phyloP scores from a whole-genome alignment of 2,329 filamentous ascomycete species.

The Cryphonectria carpinicola region DNA sequence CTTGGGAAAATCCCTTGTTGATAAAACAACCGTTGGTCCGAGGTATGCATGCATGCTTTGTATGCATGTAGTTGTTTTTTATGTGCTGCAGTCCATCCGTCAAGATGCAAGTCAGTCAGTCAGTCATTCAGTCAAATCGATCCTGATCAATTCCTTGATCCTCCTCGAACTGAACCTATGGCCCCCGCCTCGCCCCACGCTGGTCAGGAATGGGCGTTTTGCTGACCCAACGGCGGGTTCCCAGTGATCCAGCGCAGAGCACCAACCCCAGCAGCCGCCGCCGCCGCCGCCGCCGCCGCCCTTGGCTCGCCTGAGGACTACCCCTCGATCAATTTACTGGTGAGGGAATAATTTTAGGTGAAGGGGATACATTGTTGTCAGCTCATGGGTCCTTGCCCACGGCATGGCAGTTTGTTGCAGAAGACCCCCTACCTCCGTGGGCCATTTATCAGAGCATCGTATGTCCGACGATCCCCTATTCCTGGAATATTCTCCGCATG shows the following conservation, averaged over 20 bases:
- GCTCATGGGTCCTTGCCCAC: conserved; percentile 6
- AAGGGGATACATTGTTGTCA: conserved; percentile 6
- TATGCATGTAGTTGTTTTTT: not conserved
- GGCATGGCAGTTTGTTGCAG: not conserved
- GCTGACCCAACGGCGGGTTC: not conserved
- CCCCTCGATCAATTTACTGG: conserved; percentile 11
- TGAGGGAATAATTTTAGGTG: conserved; percentile 7
- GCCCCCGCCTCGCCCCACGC: not conserved
- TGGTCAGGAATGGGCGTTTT: not conserved
- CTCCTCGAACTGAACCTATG: not conserved
- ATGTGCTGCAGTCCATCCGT: not conserved
- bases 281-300: not conserved
- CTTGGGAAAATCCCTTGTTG: not conserved
- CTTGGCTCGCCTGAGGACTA: not conserved
- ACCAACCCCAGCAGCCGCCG: not conserved
- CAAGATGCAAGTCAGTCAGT: not conserved
- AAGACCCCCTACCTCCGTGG: not conserved
- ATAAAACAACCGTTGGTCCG: not conserved
- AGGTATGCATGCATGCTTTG: not conserved
- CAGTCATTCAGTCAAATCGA: not conserved
- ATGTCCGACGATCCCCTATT: conserved; percentile 7
- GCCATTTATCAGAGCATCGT: not conserved
- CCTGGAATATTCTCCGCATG: conserved; percentile 3
- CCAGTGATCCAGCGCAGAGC: not conserved
- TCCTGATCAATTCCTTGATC: not conserved